Conservation (phyloP, 1,139 yeast genomes). For the Candida sanyaensis region DNA sequence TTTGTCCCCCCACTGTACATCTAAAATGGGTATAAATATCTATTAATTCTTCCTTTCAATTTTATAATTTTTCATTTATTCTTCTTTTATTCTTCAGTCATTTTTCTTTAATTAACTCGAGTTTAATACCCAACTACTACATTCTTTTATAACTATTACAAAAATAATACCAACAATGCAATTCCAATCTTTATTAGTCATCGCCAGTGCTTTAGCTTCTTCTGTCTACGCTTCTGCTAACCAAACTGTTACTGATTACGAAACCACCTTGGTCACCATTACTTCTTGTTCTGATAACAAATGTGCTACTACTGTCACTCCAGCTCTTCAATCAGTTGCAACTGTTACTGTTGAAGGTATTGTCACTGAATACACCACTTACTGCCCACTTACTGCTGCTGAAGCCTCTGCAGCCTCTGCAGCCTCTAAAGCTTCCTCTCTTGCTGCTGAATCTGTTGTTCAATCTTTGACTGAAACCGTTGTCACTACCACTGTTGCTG, state of each 20-base stretch:
- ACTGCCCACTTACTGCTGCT: slow-evolving; percentile 40
- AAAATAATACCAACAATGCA: slow-evolving; percentile 26
- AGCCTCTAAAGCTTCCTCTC: slow-evolving; percentile 24
- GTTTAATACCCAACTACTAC: slow-evolving; percentile 14
- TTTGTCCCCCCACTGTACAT: no score
- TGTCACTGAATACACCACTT: slow-evolving; percentile 49
- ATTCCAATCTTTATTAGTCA: slow-evolving; percentile 29
- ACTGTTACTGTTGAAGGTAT: slow-evolving; percentile 45
- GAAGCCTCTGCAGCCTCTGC: no score
- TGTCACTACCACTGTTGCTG: slow-evolving; percentile 27
- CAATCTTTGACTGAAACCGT: slow-evolving; percentile 12
- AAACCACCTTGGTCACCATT: slow-evolving; percentile 42
- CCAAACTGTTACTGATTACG: slow-evolving; percentile 29
- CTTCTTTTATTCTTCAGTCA: background rate
- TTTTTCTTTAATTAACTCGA: background rate
- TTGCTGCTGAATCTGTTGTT: slow-evolving; percentile 19
- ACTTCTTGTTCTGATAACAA: slow-evolving; percentile 43
- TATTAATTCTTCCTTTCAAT: background rate
- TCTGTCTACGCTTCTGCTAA: slow-evolving; percentile 21
- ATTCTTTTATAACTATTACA: slow-evolving; percentile 10
- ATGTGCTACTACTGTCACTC: slow-evolving; percentile 28
- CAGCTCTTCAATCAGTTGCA: slow-evolving; percentile 29
- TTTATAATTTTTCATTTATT: background rate
- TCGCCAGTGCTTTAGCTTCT: slow-evolving; percentile 30
- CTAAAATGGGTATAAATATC: slow-evolving; percentile 1